Evolutionary conservation across 352 stramenopile genomes (phyloP).

Genomic region (Thraustochytrium striatum): DNA sequence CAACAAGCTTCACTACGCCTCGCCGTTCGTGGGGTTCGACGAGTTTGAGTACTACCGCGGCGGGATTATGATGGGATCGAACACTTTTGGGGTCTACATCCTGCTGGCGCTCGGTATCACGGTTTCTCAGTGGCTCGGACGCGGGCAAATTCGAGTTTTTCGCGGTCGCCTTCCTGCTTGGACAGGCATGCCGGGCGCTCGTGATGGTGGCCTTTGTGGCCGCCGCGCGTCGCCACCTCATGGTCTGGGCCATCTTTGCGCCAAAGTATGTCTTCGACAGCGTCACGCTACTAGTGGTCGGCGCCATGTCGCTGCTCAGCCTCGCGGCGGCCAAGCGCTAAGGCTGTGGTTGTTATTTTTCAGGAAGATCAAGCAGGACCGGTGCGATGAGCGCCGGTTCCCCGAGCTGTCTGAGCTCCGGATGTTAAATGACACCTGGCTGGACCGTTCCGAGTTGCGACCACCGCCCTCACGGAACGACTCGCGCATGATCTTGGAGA

Average conservation of each 20-base stretch:
- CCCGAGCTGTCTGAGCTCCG: too few relatives aligned
- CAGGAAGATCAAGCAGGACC: too few relatives aligned
- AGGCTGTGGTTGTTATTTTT: too few relatives aligned
- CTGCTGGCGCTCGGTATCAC: not conserved
- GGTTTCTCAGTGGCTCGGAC: not conserved
- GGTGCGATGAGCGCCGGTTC: too few relatives aligned
- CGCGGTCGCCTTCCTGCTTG: conserved; percentile 28
- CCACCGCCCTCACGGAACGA: too few relatives aligned
- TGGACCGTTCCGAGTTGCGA: too few relatives aligned
- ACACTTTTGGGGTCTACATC: conserved; percentile 74
- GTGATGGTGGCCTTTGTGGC: conserved; percentile 73
- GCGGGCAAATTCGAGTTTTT: not conserved
- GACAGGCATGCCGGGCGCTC: conserved; percentile 52
- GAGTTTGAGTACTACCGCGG: conserved; percentile 71
- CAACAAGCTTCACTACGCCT: conserved; percentile 79
- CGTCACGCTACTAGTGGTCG: conserved; percentile 36
- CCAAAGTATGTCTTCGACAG: conserved; percentile 51
- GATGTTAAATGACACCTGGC: too few relatives aligned
- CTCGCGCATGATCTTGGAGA: too few relatives aligned
- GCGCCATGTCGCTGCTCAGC: not conserved
- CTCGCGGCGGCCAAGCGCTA: too few relatives aligned
- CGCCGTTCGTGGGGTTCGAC: conserved; percentile 78
- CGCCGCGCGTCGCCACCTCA: conserved; percentile 76
- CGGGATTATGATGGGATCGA: conserved; percentile 70
- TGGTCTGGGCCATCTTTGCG: conserved; percentile 87